Evolutionary conservation across 805 yeast species (phyloP), one percentile per base, ranked within the genome.

Genomic region (Torulaspora maleeae): DNA sequence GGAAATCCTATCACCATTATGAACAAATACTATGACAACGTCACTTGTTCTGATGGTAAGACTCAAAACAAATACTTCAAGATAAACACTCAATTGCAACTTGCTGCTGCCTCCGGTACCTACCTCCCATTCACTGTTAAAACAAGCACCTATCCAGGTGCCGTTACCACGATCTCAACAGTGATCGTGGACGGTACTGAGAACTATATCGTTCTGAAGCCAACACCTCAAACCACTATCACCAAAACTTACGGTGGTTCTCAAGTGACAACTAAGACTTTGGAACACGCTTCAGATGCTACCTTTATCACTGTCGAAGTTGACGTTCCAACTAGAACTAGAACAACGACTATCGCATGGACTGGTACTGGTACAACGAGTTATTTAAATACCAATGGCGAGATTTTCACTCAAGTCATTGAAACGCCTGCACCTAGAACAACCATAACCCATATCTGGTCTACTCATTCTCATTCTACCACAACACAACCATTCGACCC

Each of bases 181-280:
- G 45, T 41, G 5, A 15, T 45, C 15, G 36, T 24, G 16, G 36
- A 30, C n/a, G 48, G 48, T n/a, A 45, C 48, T 15, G 45, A 45
- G 28, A 36, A 35, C 20, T 36, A 22, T 28, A 28, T 44, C 13
- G 47, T 44, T 33, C 27, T 44, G 22, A 15, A 33, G 27, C 47
- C 47, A 36, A 45, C 48, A 10, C 48, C 48, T 11, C 22, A 30
- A 36, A 45, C 48, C 16, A 45, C 48, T 12, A 11, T 40, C 16
- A 45, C 48, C 5, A 41, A 36, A 22, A 39, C 48, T 15, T 45
- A 40, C 20, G 20, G 12, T 9, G 48, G 45, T 27, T n/a, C 37
- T 27, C 36, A 16, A 4, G 30, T 45, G 10, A 41, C 45, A 15
- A 41, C 45, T 10, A 22, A 20, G 22, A 45, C 45, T 13, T 24